Evolutionary conservation across 768 basidiomycete genomes (phyloP).

Genomic region (Mycena pura): DNA sequence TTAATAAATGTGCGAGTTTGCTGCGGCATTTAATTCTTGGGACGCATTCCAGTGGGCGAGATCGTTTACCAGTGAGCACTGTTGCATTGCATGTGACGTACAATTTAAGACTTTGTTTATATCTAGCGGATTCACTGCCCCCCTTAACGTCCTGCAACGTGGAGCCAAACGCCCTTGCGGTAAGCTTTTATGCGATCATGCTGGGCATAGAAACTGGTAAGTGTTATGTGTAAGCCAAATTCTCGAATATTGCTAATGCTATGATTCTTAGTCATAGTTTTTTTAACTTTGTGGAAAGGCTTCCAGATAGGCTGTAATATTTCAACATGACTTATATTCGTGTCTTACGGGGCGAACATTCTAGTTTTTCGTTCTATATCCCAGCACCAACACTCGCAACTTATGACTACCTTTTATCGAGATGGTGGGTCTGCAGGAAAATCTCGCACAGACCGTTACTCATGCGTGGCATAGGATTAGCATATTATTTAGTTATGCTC

Average conservation of each 20-base stretch:
- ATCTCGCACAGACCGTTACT: background rate
- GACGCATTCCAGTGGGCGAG: too few relatives aligned
- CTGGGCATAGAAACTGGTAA: constrained; percentile 11
- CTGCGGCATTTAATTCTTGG: too few relatives aligned
- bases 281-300: constrained; percentile 14
- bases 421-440: background rate
- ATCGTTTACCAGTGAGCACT: too few relatives aligned
- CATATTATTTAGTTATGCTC: constrained; percentile 16
- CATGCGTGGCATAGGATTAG: background rate
- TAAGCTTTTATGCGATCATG: background rate
- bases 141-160: background rate
- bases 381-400: background rate
- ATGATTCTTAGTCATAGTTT: background rate
- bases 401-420: constrained; percentile 11
- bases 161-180: background rate
- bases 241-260: background rate
- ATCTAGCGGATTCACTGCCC: too few relatives aligned
- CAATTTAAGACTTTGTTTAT: too few relatives aligned
- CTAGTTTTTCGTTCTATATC: background rate
- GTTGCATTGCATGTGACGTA: too few relatives aligned
- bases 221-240: too few relatives aligned
- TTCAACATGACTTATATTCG: background rate
- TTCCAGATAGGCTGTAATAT: background rate
- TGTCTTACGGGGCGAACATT: background rate
- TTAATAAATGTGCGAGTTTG: too few relatives aligned